Percentiles rank a stretch among this genome's conserved stretches.
These are phyloP conservation scores for Phytomonas francai DNA, from an alignment of 208 protist species.

Conservation along the genomic window DNA sequence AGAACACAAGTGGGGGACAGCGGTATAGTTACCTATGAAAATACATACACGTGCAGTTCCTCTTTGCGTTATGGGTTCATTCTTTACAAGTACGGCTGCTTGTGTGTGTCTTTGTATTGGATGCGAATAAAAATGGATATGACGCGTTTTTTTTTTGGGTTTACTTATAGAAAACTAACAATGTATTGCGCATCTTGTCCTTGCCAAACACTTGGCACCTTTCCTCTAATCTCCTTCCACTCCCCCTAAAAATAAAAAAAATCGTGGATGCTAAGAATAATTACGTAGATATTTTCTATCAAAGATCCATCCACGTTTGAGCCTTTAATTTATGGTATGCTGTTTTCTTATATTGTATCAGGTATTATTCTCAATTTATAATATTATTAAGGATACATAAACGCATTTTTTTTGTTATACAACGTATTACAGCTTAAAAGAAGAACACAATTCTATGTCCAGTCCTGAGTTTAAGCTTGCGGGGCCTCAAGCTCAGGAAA, in stretches of 20 bases:
- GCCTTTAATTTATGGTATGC: not conserved
- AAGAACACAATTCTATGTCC: conserved; percentile 3
- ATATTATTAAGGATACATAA: not conserved
- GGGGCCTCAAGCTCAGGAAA: conserved; percentile 37
- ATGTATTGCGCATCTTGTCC: not conserved
- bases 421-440: not conserved
- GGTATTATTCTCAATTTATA: not conserved
- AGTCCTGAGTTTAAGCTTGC: conserved; percentile 41
- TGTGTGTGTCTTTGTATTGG: not conserved
- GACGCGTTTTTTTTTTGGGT: not conserved
- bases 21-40: not conserved
- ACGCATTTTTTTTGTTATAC: not conserved
- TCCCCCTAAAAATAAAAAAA: not conserved
- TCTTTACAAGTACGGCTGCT: not conserved
- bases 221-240: too few species aligned
- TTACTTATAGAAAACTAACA: not conserved
- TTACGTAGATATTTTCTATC: not conserved
- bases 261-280: not conserved
- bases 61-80: not conserved
- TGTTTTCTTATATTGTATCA: not conserved
- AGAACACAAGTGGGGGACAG: not conserved
- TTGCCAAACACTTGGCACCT: not conserved
- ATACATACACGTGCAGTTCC: not conserved
- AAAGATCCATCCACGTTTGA: not conserved
- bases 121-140: not conserved